Evolutionary conservation across 1,139 yeast species (phyloP).

Genomic region (Geotrichum bryndzae): DNA sequence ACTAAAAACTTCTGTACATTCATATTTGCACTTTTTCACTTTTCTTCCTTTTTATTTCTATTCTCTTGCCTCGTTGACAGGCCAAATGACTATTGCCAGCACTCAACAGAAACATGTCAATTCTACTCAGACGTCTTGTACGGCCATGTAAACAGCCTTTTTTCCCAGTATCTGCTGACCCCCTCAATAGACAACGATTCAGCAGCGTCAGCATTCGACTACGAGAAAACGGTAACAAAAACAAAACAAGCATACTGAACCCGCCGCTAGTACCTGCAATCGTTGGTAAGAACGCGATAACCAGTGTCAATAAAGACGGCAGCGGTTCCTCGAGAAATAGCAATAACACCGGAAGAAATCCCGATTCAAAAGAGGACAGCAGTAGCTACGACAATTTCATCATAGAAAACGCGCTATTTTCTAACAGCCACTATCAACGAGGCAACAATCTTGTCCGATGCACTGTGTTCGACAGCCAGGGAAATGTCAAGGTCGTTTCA

Average conservation of each 20-base stretch:
- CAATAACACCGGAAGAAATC: neutral
- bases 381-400: neutral
- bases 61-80: neutral
- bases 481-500: slow-evolving; percentile 67
- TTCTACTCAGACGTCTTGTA: neutral
- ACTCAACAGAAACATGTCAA: neutral
- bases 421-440: neutral
- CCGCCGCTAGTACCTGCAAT: neutral
- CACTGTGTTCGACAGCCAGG: slow-evolving; percentile 69
- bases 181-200: neutral
- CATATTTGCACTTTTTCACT: neutral
- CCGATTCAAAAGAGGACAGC: neutral
- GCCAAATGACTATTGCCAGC: neutral
- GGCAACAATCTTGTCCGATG: slow-evolving; percentile 46
- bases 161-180: neutral
- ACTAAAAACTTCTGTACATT: neutral
- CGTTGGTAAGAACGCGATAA: neutral
- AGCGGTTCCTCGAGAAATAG: neutral
- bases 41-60: neutral
- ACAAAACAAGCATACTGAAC: neutral
- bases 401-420: neutral
- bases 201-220: neutral
- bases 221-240: neutral
- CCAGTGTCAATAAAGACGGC: neutral
- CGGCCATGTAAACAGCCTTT: neutral